Evolutionary conservation across 495 filamentous ascomycete species (phyloP), one percentile per base, ranked within the genome.

Genomic region (Aspergillus kassunensis): DNA sequence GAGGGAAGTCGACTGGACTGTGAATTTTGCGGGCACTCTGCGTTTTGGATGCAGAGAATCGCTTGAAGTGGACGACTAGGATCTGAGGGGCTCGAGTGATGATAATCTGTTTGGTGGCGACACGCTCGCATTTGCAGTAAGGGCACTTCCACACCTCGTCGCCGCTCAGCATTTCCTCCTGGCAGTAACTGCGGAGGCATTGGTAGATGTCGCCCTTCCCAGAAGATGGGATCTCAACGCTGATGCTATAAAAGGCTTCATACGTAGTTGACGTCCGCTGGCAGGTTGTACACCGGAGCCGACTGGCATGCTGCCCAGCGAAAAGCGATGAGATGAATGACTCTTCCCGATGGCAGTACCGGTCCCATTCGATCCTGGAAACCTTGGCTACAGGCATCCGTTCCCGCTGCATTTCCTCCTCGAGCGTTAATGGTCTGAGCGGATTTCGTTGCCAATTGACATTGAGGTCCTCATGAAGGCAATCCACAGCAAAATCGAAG

Each of bases 391-490:
- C 75, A 3, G 84, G 79, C 68, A 86, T 77, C 11, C 70, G 65
- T 60, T 90, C 86, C 29, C 86, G 80, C 23, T 69, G 71, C 59
- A 78, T 70, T 59, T 90, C 85, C 54, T 89, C 80, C 21, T 76
- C 66, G 12, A 74, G 69, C 0, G 80, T 88, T 33, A 90, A 71
- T 6, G 75, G 75, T 29, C 76, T 74, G 4, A 87, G 70, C 2
- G 78, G 82, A 8, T 66, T 75, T 33, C 77, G 72, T 40, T 81
- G 73, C 74, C 81, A 88, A 34, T 80, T 77, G 30, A 77, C 67
- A 56, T 92, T 92, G 21, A 89, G 71, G 60, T 92, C 88, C 63
- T 92, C 87, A 45, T 88, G 85, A 7, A 92, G 66, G 39, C 75
- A 78, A 57, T 87, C 84, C 12, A 90, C 69, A 4, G 89, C 61